Base-by-base conservation (phyloP, 306 rosid genomes). In the Phaseolus lunatus region DNA sequence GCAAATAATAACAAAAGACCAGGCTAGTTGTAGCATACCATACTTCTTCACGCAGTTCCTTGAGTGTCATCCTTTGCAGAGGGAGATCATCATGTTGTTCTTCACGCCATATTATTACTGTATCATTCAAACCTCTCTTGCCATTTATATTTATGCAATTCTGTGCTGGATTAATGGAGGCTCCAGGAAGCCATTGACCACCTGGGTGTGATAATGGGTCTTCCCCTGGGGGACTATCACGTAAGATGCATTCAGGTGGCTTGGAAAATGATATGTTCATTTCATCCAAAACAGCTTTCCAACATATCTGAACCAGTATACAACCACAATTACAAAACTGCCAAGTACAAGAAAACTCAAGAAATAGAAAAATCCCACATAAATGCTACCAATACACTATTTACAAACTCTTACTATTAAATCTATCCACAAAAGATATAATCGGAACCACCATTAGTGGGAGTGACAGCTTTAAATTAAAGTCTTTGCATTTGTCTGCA, bases 181-280 rank as follows among this genome's bases (percentile, higher is more conserved):
- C 98, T 86, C 93, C 91, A 16, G 97, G 96, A 75, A 95, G 96
- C 97, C 98, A 95, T 75, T 87, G 86, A 62, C 93, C 96, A 66
- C 94, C 92, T 9, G 93, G 92, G 72, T 75, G 49, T 10, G 87
- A 67, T 18, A 69, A 61, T 8, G 80, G 76, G 74, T 61, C 76
- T 16, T 85, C 89, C n/a, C 82, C 80, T 12, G 84, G 22, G 23
- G 68, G 31, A 66, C 78, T 56, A 71, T 89, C 92, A 20, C 70
- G 82, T 57, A 95, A 79, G 84, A 95, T 90, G 70, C 98, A 87
- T 67, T 84, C 81, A 5, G 97, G 97, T 66, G 88, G 89, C 67
- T 49, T 77, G 19, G 89, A 83, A 87, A 95, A 95, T 15, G 82
- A 80, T 75, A 87, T 70, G 41, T 83, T 63, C 88, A 95, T 85